Evolutionary conservation across 2,329 filamentous ascomycete species (phyloP), one percentile per base, ranked within the genome.

Genomic region (Monosporascus cannonballus): DNA sequence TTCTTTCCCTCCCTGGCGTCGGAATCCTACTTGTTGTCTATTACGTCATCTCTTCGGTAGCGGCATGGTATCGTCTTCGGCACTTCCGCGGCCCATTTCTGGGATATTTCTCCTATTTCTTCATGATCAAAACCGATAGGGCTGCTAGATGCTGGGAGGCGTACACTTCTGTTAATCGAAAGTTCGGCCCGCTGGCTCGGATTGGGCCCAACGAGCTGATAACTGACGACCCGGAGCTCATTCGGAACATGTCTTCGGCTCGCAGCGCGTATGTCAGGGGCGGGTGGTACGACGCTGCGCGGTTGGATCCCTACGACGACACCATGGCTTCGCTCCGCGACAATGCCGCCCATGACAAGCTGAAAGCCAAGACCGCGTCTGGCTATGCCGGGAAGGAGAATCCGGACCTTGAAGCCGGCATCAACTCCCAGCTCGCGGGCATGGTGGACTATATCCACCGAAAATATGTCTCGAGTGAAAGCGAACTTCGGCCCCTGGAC

Each of bases 281-380:
- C 22, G 30, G 51, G 2, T 61, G 58, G 58, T 63, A 59, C 46
- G 41, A 45, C 9, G 54, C 51, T 3, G 30, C 54, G 6, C 48
- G 51, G 17, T 46, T 61, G 17, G 50, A 60, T 9, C 59, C 59
- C 0, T 70, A 74, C 8, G 69, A 74, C n/a, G 74, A 81, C 55
- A 80, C 77, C 51, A 69, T 83, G 52, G 71, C 81, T 56, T 77
- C 72, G 11, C 66, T 73, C 25, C 69, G 69, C 41, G 71, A 80
- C 55, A 73, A 72, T 45, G 66, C 65, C 18, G 65, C 62, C 25
- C 78, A 81, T 58, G 67, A 67, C 14, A 61, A 62, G 20, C 42
- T 59, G 24, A 65, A 65, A 54, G 55, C 61, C 2, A 56, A 57
- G 37, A 59, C 55, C 2, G 53, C 55, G 5, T 45, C 51, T 9